Evolutionary conservation across 371 early-diverging fungal species (phyloP).

Genomic region (Mucor saturninus): DNA sequence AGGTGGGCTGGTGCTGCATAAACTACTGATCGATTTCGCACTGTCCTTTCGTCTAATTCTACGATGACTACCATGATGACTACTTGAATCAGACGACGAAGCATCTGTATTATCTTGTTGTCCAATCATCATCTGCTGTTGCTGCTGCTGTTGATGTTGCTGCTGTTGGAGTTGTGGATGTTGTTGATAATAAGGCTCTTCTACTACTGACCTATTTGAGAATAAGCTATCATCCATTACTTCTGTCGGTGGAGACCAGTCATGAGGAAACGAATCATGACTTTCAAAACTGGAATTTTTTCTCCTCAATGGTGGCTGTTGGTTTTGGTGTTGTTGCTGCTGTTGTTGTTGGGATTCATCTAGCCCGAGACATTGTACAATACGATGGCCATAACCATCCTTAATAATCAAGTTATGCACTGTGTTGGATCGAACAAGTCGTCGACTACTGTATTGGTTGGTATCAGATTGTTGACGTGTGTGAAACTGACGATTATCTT

Average conservation of each 20-base stretch:
- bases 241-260: constrained; percentile 10
- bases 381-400: constrained; percentile 26
- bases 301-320: constrained; percentile 4
- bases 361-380: constrained; percentile 22
- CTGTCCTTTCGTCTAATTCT: constrained; percentile 26
- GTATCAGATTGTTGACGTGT: constrained; percentile 18
- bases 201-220: neutral
- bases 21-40: constrained; percentile 21
- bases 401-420: constrained; percentile 25
- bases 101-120: constrained; percentile 11
- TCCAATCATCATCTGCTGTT: too few species aligned
- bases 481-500: constrained; percentile 17
- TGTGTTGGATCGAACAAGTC: constrained; percentile 20
- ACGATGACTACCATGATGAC: constrained; percentile 6
- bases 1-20: constrained; percentile 20
- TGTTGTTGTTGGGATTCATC: neutral
- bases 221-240: constrained; percentile 3
- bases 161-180: neutral
- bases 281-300: constrained; percentile 17
- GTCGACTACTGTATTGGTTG: constrained; percentile 7
- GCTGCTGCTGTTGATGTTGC: constrained; percentile 3
- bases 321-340: neutral
- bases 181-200: constrained; percentile 8
- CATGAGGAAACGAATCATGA: constrained; percentile 2
- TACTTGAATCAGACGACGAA: constrained; percentile 24